Evolutionary conservation across 768 basidiomycete genomes (phyloP).

Genomic region (Kondoa malvinella): DNA sequence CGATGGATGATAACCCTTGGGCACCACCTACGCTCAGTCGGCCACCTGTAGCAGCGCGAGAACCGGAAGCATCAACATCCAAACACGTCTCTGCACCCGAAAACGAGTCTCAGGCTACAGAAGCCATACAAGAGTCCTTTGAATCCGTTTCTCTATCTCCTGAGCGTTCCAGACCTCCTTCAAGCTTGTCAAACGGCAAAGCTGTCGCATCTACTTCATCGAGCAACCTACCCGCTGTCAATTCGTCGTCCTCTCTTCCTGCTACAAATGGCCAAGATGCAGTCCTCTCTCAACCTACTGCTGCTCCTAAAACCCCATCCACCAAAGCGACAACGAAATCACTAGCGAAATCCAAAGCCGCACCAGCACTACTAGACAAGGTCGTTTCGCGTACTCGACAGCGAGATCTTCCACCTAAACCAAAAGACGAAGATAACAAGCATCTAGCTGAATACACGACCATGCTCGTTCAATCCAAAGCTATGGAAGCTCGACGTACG

Average conservation of each 20-base stretch:
- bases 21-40: neutral
- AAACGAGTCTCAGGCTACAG: neutral
- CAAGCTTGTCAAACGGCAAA: neutral
- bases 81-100: too few relatives aligned
- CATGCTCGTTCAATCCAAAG: conserved; percentile 70
- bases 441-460: conserved; percentile 70
- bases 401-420: conserved; percentile 66
- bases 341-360: neutral
- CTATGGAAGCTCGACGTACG: conserved; percentile 52
- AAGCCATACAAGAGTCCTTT: too few relatives aligned
- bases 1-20: neutral
- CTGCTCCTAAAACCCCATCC: conserved; percentile 2
- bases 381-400: conserved; percentile 73
- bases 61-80: neutral
- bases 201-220: neutral
- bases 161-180: neutral
- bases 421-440: conserved; percentile 54
- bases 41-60: neutral
- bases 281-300: neutral
- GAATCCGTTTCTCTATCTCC: too few relatives aligned
- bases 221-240: neutral
- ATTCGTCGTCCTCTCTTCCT: neutral
- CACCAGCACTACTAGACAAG: conserved; percentile 54
- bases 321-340: conserved; percentile 8
- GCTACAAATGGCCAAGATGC: neutral